Evolutionary conservation across 345 rosid genomes (phyloP).

Genomic region (Syzygium oleosum): DNA sequence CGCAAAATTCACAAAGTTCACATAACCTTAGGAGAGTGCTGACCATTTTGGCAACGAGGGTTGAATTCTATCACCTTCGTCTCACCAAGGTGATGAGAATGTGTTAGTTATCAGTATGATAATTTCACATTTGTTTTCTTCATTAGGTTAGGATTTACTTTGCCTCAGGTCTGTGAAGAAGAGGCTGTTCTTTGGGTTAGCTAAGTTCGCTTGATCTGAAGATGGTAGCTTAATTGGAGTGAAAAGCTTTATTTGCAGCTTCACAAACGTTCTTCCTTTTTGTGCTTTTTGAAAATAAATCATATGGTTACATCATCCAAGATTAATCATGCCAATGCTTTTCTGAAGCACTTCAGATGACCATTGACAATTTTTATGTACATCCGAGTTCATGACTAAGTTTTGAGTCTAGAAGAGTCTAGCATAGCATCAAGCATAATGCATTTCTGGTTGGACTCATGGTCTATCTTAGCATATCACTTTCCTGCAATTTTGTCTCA

Average conservation of each 20-base stretch:
- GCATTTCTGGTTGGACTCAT: not conserved
- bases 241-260: not conserved
- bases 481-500: not conserved
- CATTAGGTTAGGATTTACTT: not conserved
- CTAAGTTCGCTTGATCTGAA: not conserved
- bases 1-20: not conserved
- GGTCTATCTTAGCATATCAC: not conserved
- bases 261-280: not conserved
- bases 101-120: not conserved
- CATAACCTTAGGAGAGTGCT: not conserved
- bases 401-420: not conserved
- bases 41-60: not conserved
- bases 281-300: not conserved
- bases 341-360: not conserved
- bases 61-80: not conserved
- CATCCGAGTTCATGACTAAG: not conserved
- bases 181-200: not conserved
- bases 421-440: not conserved
- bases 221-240: not conserved
- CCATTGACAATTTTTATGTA: not conserved
- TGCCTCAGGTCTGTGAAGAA: not conserved
- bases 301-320: not conserved
- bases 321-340: not conserved
- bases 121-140: not conserved
- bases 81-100: not conserved